Percentiles rank a stretch among this genome's conserved stretches.
phyloP scores from a whole-genome alignment of 352 stramenopile genomes.

The Bremia lactucae region DNA sequence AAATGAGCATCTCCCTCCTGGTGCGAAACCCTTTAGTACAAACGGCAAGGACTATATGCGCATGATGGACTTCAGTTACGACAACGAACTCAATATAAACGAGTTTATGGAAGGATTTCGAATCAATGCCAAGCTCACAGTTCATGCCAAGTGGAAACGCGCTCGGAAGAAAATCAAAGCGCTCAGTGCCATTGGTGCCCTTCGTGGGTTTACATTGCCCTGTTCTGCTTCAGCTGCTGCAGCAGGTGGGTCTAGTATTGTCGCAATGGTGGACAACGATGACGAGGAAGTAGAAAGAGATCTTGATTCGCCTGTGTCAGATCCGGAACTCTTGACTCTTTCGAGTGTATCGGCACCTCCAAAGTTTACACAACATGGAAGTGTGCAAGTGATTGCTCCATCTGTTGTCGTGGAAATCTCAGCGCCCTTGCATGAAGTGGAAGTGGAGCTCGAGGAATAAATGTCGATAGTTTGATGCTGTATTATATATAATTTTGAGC shows the following conservation, averaged over 20 bases:
- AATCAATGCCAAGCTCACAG: slow-evolving; percentile 78
- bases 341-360: slow-evolving; percentile 24
- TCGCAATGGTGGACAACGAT: slow-evolving; percentile 3
- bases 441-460: slow-evolving; percentile 19
- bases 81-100: slow-evolving; percentile 86
- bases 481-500: no score
- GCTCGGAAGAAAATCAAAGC: slow-evolving; percentile 82
- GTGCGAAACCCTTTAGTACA: slow-evolving; percentile 56
- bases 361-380: slow-evolving; percentile 50
- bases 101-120: slow-evolving; percentile 86
- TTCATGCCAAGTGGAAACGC: slow-evolving; percentile 81
- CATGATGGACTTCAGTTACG: slow-evolving; percentile 79
- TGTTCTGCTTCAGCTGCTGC: slow-evolving; percentile 17
- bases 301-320: slow-evolving; percentile 14
- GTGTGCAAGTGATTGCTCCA: slow-evolving; percentile 47
- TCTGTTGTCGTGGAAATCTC: slow-evolving; percentile 14
- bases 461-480: not conserved
- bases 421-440: slow-evolving; percentile 23
- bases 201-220: slow-evolving; percentile 28
- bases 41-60: slow-evolving; percentile 70
- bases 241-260: slow-evolving; percentile 9
- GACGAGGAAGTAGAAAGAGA: slow-evolving; percentile 6
- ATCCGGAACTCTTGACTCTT: slow-evolving; percentile 24
- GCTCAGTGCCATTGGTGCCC: slow-evolving; percentile 61
- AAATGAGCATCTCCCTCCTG: slow-evolving; percentile 62